Percentiles rank a stretch among this genome's conserved stretches.
Evolutionary conservation across 2,329 filamentous ascomycete species (phyloP).

Genomic region (Cercospora nicotianae): DNA sequence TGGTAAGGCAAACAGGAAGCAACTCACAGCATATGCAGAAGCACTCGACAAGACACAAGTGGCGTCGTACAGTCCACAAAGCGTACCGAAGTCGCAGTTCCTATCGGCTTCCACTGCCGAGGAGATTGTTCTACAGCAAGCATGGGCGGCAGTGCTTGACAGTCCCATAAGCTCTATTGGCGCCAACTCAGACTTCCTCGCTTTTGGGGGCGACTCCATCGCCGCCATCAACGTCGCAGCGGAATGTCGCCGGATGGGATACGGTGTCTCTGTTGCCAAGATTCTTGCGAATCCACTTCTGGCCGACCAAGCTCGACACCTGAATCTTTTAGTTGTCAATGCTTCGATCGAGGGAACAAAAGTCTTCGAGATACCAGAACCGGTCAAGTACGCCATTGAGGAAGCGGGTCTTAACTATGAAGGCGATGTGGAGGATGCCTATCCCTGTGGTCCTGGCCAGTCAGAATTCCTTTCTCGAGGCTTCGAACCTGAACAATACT

Average conservation of each 20-base stretch:
- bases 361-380: neutral
- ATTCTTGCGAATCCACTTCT: neutral
- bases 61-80: neutral
- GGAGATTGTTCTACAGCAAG: neutral
- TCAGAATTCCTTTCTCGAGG: neutral
- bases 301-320: neutral
- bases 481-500: neutral
- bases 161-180: neutral
- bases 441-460: neutral
- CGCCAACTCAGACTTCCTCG: neutral
- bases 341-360: neutral
- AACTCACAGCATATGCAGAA: neutral
- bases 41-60: neutral
- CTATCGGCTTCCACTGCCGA: neutral
- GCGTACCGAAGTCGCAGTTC: neutral
- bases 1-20: neutral
- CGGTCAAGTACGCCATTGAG: neutral
- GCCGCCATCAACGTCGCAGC: neutral
- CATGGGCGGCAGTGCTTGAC: neutral
- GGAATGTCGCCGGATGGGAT: neutral
- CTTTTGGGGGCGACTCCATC: neutral
- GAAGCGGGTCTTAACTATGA: neutral
- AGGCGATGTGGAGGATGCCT: neutral
- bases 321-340: neutral
- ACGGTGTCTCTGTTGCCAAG: neutral